Conservation (phyloP, 1,139 yeast species). For the Wickerhamiella pararugosa region DNA sequence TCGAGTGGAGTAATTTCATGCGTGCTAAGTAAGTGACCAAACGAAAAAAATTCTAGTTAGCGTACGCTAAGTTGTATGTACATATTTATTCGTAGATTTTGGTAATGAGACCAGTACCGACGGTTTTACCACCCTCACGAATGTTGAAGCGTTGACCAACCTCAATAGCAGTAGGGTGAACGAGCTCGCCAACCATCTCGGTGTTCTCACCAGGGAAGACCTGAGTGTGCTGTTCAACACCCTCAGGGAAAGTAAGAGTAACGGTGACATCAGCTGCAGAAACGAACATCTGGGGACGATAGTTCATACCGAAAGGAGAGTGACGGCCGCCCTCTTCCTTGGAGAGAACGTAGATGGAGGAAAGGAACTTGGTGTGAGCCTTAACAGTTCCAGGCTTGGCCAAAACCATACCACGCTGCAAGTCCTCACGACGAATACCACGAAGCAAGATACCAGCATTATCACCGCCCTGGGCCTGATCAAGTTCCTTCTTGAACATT, state of each 20-base stretch:
- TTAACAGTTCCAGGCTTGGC: slow-evolving; percentile 86
- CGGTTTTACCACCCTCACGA: slow-evolving; percentile 99
- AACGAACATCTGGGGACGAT: slow-evolving; percentile 94
- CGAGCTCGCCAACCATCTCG: slow-evolving; percentile 87
- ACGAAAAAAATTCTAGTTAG: background rate
- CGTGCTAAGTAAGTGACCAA: too few relatives aligned
- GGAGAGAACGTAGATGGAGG: slow-evolving; percentile 81
- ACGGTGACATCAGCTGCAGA: slow-evolving; percentile 96
- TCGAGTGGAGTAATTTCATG: too few relatives aligned
- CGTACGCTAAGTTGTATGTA: background rate
- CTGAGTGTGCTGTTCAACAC: slow-evolving; percentile 72
- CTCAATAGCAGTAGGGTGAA: slow-evolving; percentile 88
- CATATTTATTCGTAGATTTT: slow-evolving; percentile 56
- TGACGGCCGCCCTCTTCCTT: slow-evolving; percentile 99
- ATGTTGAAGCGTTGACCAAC: slow-evolving; percentile 96
- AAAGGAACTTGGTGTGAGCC: slow-evolving; percentile 88
- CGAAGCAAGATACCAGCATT: slow-evolving; percentile 95
- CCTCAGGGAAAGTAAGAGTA: slow-evolving; percentile 80
- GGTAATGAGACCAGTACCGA: slow-evolving; percentile 96
- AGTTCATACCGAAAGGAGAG: slow-evolving; percentile 91
- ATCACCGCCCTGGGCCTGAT: slow-evolving; percentile 97
- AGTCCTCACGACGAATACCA: slow-evolving; percentile 96
- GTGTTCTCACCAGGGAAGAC: slow-evolving; percentile 98
- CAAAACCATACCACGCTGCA: slow-evolving; percentile 94
- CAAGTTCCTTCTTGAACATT: slow-evolving; percentile 98